Conservation (phyloP, 106 monocot species). For the Phalaenopsis equestris region DNA sequence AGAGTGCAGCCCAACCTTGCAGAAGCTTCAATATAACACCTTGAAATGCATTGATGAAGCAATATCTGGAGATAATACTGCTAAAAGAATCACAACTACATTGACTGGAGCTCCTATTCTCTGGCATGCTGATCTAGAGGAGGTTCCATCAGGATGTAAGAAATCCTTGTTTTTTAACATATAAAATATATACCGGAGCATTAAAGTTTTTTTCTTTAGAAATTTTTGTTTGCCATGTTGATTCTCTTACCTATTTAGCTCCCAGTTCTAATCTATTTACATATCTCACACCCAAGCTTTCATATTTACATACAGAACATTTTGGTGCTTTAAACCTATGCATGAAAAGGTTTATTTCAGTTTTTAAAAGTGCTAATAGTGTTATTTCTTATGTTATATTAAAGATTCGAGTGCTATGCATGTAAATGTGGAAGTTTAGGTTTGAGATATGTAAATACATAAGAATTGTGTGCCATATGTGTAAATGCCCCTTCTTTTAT, state of each 20-base stretch:
- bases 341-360: too few species aligned
- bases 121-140: constrained; percentile 80
- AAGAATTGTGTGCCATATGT: too few species aligned
- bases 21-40: constrained; percentile 57
- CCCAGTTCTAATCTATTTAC: too few species aligned
- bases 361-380: too few species aligned
- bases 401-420: too few species aligned
- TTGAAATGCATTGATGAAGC: constrained; percentile 60
- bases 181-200: neutral
- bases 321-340: too few species aligned
- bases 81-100: constrained; percentile 28
- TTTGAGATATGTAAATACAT: too few species aligned
- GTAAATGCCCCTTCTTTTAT: neutral
- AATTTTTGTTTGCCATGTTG: neutral
- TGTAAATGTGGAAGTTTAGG: too few species aligned
- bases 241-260: too few species aligned
- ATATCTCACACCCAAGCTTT: too few species aligned
- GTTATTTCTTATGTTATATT: too few species aligned
- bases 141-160: constrained; percentile 90
- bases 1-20: constrained; percentile 89
- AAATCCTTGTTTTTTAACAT: constrained; percentile 8
- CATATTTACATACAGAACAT: too few species aligned
- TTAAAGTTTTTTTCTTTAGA: neutral
- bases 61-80: constrained; percentile 13
- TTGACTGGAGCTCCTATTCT: constrained; percentile 40